Percentiles rank a stretch among this genome's conserved stretches.
phyloP scores from a whole-genome alignment of 1,139 yeast genomes.

The Diutina ranongensis region DNA sequence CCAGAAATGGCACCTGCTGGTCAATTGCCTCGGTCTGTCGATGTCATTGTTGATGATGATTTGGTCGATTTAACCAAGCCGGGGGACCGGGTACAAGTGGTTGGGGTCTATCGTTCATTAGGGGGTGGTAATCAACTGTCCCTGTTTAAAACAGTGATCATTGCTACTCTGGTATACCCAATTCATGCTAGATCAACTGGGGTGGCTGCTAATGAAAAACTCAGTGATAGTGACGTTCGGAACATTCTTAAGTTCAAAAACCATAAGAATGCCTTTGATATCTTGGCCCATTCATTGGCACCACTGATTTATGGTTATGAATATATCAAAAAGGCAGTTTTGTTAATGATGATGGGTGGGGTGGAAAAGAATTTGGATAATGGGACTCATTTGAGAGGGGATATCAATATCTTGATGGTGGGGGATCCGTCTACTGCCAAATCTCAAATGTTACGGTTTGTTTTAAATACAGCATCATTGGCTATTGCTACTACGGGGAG shows the following conservation, averaged over 20 bases:
- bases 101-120: slow-evolving; percentile 86
- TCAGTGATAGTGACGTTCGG: slow-evolving; percentile 76
- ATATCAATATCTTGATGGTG: slow-evolving; percentile 88
- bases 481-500: slow-evolving; percentile 99
- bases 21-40: slow-evolving; percentile 88
- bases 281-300: slow-evolving; percentile 78
- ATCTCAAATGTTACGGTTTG: slow-evolving; percentile 89
- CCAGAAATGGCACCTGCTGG: slow-evolving; percentile 99
- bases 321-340: slow-evolving; percentile 79
- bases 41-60: slow-evolving; percentile 86
- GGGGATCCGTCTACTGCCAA: slow-evolving; percentile 99
- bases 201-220: slow-evolving; percentile 61
- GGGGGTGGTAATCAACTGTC: slow-evolving; percentile 67
- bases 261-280: slow-evolving; percentile 58
- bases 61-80: slow-evolving; percentile 88
- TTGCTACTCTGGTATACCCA: slow-evolving; percentile 85
- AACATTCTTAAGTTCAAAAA: slow-evolving; percentile 72
- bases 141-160: slow-evolving; percentile 66
- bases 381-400: slow-evolving; percentile 97
- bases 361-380: slow-evolving; percentile 87
- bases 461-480: slow-evolving; percentile 83
- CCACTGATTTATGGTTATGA: slow-evolving; percentile 95
- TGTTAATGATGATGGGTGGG: slow-evolving; percentile 88
- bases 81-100: slow-evolving; percentile 90
- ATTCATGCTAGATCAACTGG: slow-evolving; percentile 84